Evolutionary conservation across 768 basidiomycete genomes (phyloP).

Genomic region (Calocybe cyanea): DNA sequence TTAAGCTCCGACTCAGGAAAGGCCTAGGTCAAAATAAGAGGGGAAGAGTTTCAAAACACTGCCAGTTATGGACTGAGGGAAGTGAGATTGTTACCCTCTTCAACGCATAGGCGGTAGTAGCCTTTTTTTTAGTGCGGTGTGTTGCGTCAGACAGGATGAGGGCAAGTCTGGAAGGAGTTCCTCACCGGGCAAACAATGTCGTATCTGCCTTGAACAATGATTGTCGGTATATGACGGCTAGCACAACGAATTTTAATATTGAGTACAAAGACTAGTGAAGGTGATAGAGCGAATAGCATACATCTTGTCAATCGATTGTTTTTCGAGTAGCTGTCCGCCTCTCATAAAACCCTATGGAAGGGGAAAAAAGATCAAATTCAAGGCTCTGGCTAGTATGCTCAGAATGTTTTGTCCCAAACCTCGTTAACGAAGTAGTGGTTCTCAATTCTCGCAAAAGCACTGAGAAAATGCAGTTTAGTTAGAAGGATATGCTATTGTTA

Average conservation of each 20-base stretch:
- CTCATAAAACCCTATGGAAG: slow-evolving; percentile 91
- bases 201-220: slow-evolving; percentile 84
- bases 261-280: background rate
- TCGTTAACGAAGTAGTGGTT: slow-evolving; percentile 89
- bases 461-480: slow-evolving; percentile 22
- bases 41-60: background rate
- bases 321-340: slow-evolving; percentile 82
- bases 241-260: background rate
- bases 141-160: too few species aligned
- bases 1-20: slow-evolving; percentile 78
- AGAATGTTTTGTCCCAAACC: slow-evolving; percentile 31
- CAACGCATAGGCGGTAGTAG: slow-evolving; percentile 75
- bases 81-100: slow-evolving; percentile 57
- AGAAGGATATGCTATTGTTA: background rate
- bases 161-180: background rate
- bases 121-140: slow-evolving; percentile 30
- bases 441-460: slow-evolving; percentile 85
- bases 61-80: too few species aligned
- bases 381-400: background rate
- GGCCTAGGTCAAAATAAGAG: slow-evolving; percentile 28
- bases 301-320: slow-evolving; percentile 88
- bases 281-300: slow-evolving; percentile 33
- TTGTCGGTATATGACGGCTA: slow-evolving; percentile 84
- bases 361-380: background rate
- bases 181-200: slow-evolving; percentile 84